Conservation (phyloP, 805 yeast genomes). For the Babjeviella inositovora region DNA sequence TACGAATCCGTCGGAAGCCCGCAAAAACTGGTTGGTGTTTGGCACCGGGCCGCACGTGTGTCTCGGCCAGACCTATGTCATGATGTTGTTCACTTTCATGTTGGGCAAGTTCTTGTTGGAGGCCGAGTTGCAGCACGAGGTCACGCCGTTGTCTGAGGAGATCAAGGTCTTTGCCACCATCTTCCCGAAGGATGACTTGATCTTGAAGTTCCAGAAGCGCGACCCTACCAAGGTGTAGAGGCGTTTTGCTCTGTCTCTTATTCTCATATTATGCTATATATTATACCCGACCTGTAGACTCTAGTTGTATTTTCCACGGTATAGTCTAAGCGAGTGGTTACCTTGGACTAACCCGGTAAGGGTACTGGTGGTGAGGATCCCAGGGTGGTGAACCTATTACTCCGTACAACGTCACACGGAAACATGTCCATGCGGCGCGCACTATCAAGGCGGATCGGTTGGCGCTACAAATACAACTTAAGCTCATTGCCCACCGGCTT, state of each 20-base stretch:
- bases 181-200: slow-evolving; percentile 92
- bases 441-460: too few relatives aligned
- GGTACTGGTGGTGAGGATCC: too few relatives aligned
- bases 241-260: slow-evolving; percentile 2
- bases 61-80: slow-evolving; percentile 86
- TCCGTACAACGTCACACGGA: too few relatives aligned
- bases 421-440: too few relatives aligned
- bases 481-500: too few relatives aligned
- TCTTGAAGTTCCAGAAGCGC: slow-evolving; percentile 56
- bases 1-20: slow-evolving; percentile 59
- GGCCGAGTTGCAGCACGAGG: slow-evolving; percentile 68
- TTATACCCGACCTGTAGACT: too few relatives aligned
- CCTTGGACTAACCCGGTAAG: too few relatives aligned
- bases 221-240: slow-evolving; percentile 39
- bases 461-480: too few relatives aligned
- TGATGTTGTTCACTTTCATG: slow-evolving; percentile 77
- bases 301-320: too few relatives aligned
- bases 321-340: too few relatives aligned
- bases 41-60: slow-evolving; percentile 97
- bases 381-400: too few relatives aligned
- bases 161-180: slow-evolving; percentile 95
- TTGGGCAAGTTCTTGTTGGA: slow-evolving; percentile 81
- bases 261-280: slow-evolving; percentile 1
- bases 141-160: slow-evolving; percentile 76
- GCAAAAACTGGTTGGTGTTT: slow-evolving; percentile 90